These are phyloP conservation scores for Talinum fruticosum DNA, from an alignment of 148 eudicot genomes.

Conservation along the genomic window DNA sequence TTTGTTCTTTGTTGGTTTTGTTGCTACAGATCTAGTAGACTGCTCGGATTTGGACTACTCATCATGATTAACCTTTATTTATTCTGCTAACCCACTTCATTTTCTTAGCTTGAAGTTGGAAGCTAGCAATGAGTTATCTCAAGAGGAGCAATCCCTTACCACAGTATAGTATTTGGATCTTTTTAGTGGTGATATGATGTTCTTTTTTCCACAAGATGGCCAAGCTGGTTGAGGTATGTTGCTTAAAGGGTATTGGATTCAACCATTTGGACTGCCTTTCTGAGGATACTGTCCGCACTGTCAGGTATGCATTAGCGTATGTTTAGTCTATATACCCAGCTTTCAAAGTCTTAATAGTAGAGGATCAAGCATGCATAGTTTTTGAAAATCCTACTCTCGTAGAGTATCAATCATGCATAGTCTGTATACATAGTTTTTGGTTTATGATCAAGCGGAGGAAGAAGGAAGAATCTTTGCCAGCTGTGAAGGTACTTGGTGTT, in stretches of 20 bases:
- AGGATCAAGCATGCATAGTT: neutral
- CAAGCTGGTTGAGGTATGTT: conserved; percentile 29
- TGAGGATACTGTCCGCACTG: neutral
- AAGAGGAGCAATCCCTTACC: conserved; percentile 22
- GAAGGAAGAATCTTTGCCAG: too few relatives aligned
- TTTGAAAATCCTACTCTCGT: too few relatives aligned
- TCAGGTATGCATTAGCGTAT: conserved; percentile 28
- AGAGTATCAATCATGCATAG: neutral
- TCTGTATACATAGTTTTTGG: too few relatives aligned
- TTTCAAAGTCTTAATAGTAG: neutral
- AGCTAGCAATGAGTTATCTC: conserved; percentile 34
- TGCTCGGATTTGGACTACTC: conserved; percentile 39
- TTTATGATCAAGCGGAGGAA: too few relatives aligned
- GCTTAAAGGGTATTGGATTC: conserved; percentile 11
- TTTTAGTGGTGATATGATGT: conserved; percentile 14
- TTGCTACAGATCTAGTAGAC: conserved; percentile 44
- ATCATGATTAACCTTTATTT: conserved; percentile 32
- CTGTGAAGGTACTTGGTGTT: too few relatives aligned
- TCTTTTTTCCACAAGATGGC: conserved; percentile 2
- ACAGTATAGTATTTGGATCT: conserved; percentile 21
- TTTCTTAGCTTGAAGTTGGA: conserved; percentile 50
- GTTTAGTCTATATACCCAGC: conserved; percentile 10
- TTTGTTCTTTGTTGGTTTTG: conserved; percentile 33
- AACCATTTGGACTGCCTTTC: conserved; percentile 10
- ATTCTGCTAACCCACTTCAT: conserved; percentile 43